Conservation (phyloP, 768 basidiomycete genomes). For the Auricularia cornea region DNA sequence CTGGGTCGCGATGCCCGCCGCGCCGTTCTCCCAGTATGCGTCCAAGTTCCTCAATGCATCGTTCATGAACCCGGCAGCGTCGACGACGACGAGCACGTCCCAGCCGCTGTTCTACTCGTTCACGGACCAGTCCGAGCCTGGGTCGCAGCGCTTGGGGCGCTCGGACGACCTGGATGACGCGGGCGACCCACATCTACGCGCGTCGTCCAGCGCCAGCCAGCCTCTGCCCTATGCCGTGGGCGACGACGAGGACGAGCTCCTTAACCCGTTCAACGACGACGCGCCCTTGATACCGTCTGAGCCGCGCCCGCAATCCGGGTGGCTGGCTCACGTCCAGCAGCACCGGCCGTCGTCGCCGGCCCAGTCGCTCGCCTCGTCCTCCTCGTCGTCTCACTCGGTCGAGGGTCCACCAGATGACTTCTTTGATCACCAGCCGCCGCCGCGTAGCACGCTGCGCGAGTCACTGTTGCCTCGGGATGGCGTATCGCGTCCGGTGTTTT, state of each 20-base stretch:
- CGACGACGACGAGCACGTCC: conserved; percentile 48
- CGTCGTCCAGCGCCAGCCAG: conserved; percentile 42
- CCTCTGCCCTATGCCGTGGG: too few species aligned
- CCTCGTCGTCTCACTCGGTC: conserved; percentile 35
- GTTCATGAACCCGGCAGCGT: conserved; percentile 30
- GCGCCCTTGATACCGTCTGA: conserved; percentile 27
- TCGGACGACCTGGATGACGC: conserved; percentile 33
- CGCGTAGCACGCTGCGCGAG: conserved; percentile 57
- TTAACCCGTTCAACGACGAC: background rate
- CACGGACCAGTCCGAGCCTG: conserved; percentile 54
- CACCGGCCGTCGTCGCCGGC: conserved; percentile 50
- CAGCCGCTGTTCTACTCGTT: conserved; percentile 88
- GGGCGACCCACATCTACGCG: conserved; percentile 68
- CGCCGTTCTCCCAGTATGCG: conserved; percentile 67
- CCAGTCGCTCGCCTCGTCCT: conserved; percentile 21
- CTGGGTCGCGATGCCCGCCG: background rate
- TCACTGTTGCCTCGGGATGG: conserved; percentile 73
- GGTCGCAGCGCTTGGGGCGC: conserved; percentile 28
- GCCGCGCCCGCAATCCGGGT: conserved; percentile 20
- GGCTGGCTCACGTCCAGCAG: conserved; percentile 66
- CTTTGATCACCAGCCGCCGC: conserved; percentile 21
- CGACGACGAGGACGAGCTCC: conserved; percentile 20
- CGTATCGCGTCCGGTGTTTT: conserved; percentile 54
- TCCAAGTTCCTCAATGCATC: conserved; percentile 68
- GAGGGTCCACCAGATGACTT: conserved; percentile 37